A percentile compares a stretch with the other conserved stretches of the same genome.
Evolutionary conservation across 345 rosid species (phyloP).

Genomic region (Sapria himalayana): DNA sequence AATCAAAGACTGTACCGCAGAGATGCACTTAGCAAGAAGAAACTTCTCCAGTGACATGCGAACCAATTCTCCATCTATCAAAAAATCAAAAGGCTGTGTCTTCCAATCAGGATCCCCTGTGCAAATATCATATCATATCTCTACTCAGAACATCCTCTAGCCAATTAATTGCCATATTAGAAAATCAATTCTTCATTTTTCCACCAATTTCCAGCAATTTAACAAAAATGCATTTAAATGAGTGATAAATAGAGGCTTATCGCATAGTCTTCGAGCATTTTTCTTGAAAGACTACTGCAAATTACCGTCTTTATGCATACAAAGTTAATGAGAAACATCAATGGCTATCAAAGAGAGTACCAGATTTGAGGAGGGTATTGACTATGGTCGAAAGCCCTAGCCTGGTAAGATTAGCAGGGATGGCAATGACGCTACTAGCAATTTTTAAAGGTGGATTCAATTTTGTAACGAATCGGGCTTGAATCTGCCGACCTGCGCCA

Average conservation of each 20-base stretch:
- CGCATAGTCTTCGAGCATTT: too few species aligned
- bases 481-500: conserved; percentile 21
- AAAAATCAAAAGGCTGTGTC: conserved; percentile 66
- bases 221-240: not conserved
- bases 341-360: conserved; percentile 10
- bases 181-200: too few species aligned
- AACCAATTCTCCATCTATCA: conserved; percentile 76
- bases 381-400: conserved; percentile 69
- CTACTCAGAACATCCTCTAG: too few species aligned
- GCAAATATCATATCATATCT: conserved; percentile 7
- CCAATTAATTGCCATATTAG: too few species aligned
- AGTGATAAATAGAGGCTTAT: not conserved
- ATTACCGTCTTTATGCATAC: not conserved
- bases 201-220: not conserved
- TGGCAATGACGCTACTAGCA: conserved; percentile 38
- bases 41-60: conserved; percentile 80
- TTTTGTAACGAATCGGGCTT: conserved; percentile 76
- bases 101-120: conserved; percentile 55
- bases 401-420: conserved; percentile 71
- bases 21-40: conserved; percentile 64
- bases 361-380: conserved; percentile 35
- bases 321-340: not conserved
- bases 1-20: conserved; percentile 47
- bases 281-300: not conserved
- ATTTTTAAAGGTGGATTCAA: conserved; percentile 35